A percentile compares a stretch with the other conserved stretches of the same genome.
phyloP scores from a whole-genome alignment of 2,329 filamentous ascomycete genomes.

The Pyricularia pennisetigena region DNA sequence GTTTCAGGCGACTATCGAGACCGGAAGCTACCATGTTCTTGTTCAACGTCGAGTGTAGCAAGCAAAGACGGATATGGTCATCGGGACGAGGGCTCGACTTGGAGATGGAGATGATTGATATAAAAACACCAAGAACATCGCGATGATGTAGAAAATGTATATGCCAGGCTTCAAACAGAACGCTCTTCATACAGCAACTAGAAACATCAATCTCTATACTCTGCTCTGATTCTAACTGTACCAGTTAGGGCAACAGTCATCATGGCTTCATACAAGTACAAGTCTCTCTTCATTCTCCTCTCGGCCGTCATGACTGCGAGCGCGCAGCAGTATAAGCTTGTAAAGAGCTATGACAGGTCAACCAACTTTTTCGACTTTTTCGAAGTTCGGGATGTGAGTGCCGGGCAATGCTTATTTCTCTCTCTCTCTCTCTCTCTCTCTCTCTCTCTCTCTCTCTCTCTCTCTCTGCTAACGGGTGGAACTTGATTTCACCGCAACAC shows the following conservation, averaged over 20 bases:
- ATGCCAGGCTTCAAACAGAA: neutral
- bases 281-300: neutral
- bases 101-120: neutral
- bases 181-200: neutral
- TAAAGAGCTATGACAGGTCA: conserved; percentile 2
- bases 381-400: neutral
- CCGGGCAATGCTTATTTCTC: neutral
- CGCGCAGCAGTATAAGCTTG: conserved; percentile 2
- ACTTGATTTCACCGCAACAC: neutral
- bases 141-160: neutral
- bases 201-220: neutral
- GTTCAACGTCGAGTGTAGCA: neutral
- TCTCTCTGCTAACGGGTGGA: neutral
- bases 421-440: neutral
- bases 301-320: neutral
- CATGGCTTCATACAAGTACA: neutral
- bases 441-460: neutral
- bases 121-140: neutral
- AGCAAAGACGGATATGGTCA: neutral
- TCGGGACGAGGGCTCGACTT: neutral
- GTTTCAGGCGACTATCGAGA: neutral
- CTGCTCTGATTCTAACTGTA: neutral
- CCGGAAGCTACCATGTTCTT: neutral
- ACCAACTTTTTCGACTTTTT: conserved; percentile 3
- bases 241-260: neutral